Percentiles rank a stretch among this genome's conserved stretches.
These are phyloP conservation scores for Quercus variabilis DNA, from an alignment of 306 rosid species.

Conservation along the genomic window DNA sequence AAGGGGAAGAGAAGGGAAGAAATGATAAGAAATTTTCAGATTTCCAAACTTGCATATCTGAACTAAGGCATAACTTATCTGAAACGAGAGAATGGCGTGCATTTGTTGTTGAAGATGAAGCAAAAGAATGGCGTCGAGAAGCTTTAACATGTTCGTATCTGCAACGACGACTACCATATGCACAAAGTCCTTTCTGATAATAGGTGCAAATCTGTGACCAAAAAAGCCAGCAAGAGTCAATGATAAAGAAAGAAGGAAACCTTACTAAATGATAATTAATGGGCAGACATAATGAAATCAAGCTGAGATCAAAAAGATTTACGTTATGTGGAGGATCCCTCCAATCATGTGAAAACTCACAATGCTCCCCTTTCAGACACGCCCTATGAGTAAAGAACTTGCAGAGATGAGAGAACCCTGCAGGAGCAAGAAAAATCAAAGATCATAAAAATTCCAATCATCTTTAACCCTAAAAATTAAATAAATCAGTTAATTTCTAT, in stretches of 20 bases:
- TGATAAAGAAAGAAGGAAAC: slow-evolving; percentile 6
- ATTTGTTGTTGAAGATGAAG: slow-evolving; percentile 58
- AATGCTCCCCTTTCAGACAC: slow-evolving; percentile 93
- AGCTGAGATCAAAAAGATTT: slow-evolving; percentile 21
- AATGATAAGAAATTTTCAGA: background rate
- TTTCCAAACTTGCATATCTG: background rate
- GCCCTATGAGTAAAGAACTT: slow-evolving; percentile 95
- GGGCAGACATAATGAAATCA: slow-evolving; percentile 5
- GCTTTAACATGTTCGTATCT: slow-evolving; percentile 86
- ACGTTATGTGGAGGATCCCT: slow-evolving; percentile 81
- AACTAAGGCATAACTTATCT: background rate
- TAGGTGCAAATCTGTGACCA: slow-evolving; percentile 72
- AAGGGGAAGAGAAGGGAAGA: background rate
- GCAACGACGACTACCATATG: slow-evolving; percentile 95
- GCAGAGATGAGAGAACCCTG: slow-evolving; percentile 93
- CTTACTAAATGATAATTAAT: background rate
- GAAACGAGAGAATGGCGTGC: slow-evolving; percentile 31
- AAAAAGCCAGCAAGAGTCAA: slow-evolving; percentile 8
- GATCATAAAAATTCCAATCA: slow-evolving; percentile 2
- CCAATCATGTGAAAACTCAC: slow-evolving; percentile 96
- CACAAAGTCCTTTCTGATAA: slow-evolving; percentile 87
- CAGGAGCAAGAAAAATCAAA: slow-evolving; percentile 15
- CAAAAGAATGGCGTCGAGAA: slow-evolving; percentile 44
- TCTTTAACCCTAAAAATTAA: slow-evolving; percentile 3
- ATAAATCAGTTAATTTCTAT: background rate